Evolutionary conservation across 768 basidiomycete species (phyloP), one percentile per base, ranked within the genome.

Genomic region (Hericium erinaceus): DNA sequence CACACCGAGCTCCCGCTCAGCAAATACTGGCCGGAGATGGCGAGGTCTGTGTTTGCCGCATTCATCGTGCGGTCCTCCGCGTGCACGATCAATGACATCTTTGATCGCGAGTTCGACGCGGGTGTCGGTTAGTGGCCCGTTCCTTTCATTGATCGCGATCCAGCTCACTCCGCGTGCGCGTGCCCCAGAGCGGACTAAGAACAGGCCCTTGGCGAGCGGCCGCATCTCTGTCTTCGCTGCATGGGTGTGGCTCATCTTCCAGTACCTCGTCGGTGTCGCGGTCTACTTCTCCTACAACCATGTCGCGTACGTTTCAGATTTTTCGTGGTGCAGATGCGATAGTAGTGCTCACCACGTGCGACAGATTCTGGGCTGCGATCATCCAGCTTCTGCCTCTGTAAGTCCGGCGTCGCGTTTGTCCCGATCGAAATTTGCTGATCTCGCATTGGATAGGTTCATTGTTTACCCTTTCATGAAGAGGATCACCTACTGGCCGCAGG

Each of bases 401-500:
- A 3, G 50, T 61, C 10, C 41, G n/a, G 28, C 26, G 18, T 16
- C 37, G n/a, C 20, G 10, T 18, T 13, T 20, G 33, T 33, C 33
- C 33, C 18, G 18, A n/a, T 16, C 15, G 48, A 49, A 39, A 26
- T 7, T 37, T n/a, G 22, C 20, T 20, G 26, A 26, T 24, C 33
- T 15, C 38, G 33, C 15, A 4, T 62, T 63, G 61, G 28, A 51
- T 59, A 70, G 72, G 8, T 63, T 63, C 55, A 58, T 61, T 39
- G 66, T 78, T 52, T 81, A 80, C 65, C 82, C 82, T 8, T 70
- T 83, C 16, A 69, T 81, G 53, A 84, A 84, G 61, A 74, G 81
- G 6, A 67, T 77, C 41, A 84, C 82, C 0, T 69, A 82, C 60
- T 84, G 81, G 81, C 82, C 82, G 0, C 82, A 84, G 61, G 80